Evolutionary conservation across 495 filamentous ascomycete genomes (phyloP), one percentile per base, ranked within the genome.

Genomic region (Glutinoglossum americanum): DNA sequence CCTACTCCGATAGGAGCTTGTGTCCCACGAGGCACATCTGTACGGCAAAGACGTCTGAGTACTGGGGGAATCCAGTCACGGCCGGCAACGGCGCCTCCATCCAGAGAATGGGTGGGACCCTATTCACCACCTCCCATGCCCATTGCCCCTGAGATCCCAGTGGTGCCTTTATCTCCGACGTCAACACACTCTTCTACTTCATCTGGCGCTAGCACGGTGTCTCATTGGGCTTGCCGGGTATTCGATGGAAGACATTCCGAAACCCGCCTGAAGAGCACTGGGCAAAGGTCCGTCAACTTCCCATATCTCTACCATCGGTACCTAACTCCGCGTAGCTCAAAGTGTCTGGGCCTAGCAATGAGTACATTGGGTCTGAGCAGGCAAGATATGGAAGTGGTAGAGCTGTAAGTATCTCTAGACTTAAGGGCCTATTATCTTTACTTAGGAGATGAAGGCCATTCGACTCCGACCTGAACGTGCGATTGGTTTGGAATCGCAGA

Each of bases 101-200:
- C 15, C 28, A 27, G 49, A 30, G 49, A 53, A 53, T 53, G 23
- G 23, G 37, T 41, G 15, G 49, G 49, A 17, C 49, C 49, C 6
- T 53, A 53, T 32, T 53, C 49, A 28, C 49, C 49, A 25, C 49
- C 49, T 53, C 49, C 49, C 49, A 53, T 53, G 21, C 49, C 49
- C 15, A 1, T 10, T 13, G 49, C 49, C 28, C 49, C 49, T 53
- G 49, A 53, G 26, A 53, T 53, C 28, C 49, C 21, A 25, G 28
- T n/a, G 15, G 47, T 53, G 11, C 49, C 49, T 8, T 17, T 53
- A 10, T 53, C 49, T 27, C 49, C 49, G 7, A 53, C 49, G 30
- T 53, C 49, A 25, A 53, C 49, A 27, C 13, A 53, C 49, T 53
- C 49, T 32, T 53, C 49, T 17, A 53, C 49, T 28, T 53, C 49